Conservation (phyloP, 176 grass and related monocot genomes). For the Carex kokanica region DNA sequence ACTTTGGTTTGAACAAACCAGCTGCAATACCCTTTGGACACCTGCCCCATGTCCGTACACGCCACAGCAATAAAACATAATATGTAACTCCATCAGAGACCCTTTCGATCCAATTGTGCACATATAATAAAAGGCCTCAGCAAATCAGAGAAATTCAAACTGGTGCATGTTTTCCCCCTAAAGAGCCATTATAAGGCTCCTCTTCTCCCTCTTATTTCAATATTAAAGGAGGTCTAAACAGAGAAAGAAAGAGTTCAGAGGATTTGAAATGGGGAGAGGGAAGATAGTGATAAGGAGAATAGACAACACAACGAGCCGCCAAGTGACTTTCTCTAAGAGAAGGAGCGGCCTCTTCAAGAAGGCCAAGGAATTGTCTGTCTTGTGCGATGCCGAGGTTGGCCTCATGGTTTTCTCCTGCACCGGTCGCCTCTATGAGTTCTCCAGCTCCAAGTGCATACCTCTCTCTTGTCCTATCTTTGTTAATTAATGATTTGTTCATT, state of each 20-base stretch:
- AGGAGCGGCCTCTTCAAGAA: constrained; percentile 67
- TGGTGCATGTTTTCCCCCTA: background rate
- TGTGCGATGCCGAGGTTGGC: constrained; percentile 66
- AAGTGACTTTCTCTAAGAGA: constrained; percentile 78
- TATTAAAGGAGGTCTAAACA: constrained; percentile 16
- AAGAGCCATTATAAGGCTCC: background rate
- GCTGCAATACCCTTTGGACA: background rate
- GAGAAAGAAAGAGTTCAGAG: background rate
- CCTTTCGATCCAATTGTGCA: background rate
- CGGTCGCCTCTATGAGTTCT: constrained; percentile 60
- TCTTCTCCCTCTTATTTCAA: background rate
- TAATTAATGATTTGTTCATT: background rate
- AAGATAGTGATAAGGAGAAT: constrained; percentile 67
- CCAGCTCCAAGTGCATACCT: constrained; percentile 51
- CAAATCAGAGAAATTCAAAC: constrained; percentile 11
- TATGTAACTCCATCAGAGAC: background rate
- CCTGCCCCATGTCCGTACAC: background rate
- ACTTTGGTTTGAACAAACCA: background rate
- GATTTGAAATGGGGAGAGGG: constrained; percentile 50
- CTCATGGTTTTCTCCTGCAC: constrained; percentile 70
- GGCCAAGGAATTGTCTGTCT: constrained; percentile 66
- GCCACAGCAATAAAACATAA: background rate
- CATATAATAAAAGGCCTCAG: constrained; percentile 1
- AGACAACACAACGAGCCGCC: constrained; percentile 65
- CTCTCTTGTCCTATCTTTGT: constrained; percentile 9